These are phyloP conservation scores for Stylonectria norvegica DNA, from an alignment of 2,329 filamentous ascomycete species.

Conservation along the genomic window DNA sequence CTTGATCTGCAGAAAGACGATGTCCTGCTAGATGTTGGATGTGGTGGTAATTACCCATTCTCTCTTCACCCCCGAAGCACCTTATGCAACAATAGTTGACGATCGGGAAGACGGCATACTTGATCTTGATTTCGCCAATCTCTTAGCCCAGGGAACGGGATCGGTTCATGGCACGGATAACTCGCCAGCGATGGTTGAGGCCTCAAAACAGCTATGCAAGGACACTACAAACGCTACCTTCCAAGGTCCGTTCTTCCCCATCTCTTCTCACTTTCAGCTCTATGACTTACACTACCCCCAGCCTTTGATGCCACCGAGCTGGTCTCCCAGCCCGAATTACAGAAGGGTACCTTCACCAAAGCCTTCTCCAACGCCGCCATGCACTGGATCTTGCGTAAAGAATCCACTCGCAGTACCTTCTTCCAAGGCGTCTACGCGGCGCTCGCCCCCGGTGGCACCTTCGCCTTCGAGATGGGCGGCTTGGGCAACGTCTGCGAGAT, in stretches of 20 bases:
- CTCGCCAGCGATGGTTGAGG: conserved; percentile 56
- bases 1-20: conserved; percentile 57
- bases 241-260: conserved; percentile 34
- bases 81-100: conserved; percentile 4
- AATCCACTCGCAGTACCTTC: conserved; percentile 44
- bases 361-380: conserved; percentile 65
- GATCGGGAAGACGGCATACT: conserved; percentile 52
- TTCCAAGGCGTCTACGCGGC: conserved; percentile 51
- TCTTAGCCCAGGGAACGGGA: conserved; percentile 44
- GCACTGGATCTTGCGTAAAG: conserved; percentile 60
- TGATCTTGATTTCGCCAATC: conserved; percentile 49
- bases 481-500: conserved; percentile 66
- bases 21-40: conserved; percentile 59
- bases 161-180: conserved; percentile 56
- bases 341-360: conserved; percentile 45
- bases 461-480: conserved; percentile 70
- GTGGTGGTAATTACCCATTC: conserved; percentile 47
- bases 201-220: conserved; percentile 42
- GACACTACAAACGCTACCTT: conserved; percentile 41
- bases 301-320: conserved; percentile 47
- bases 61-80: too few relatives aligned
- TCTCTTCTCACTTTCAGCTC: not conserved
- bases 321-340: conserved; percentile 31
- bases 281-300: conserved; percentile 24
- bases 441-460: conserved; percentile 53